These are phyloP conservation scores for Yamadazyma olivae DNA, from an alignment of 805 yeast genomes.

Conservation along the genomic window DNA sequence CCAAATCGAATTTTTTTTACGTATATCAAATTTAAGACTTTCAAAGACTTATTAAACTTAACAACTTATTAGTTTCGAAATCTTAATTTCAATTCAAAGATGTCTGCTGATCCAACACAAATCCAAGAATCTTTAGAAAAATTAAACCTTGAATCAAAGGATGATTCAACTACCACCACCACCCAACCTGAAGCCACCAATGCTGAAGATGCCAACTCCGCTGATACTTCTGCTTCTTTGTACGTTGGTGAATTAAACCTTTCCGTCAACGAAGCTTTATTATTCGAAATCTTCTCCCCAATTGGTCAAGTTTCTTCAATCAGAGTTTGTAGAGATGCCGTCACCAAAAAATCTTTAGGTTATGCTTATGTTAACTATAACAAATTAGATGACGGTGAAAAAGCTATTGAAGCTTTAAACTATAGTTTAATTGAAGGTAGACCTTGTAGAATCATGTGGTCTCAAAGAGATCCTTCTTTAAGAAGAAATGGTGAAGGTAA, in stretches of 20 bases:
- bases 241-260: conserved; percentile 98
- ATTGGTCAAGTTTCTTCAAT: conserved; percentile 94
- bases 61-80: too few species aligned
- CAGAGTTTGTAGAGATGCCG: conserved; percentile 98
- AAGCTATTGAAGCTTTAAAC: conserved; percentile 93
- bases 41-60: too few species aligned
- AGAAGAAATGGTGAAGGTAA: conserved; percentile 96
- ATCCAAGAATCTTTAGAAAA: conserved; percentile 47
- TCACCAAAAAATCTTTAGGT: conserved; percentile 94
- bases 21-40: too few species aligned
- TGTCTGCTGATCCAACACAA: conserved; percentile 40
- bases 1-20: too few species aligned
- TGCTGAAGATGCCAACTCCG: conserved; percentile 34
- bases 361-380: conserved; percentile 98
- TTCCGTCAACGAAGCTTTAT: conserved; percentile 86
- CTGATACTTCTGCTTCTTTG: conserved; percentile 74
- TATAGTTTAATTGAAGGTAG: conserved; percentile 91
- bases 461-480: conserved; percentile 95
- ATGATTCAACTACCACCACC: conserved; percentile 19
- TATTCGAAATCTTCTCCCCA: conserved; percentile 92
- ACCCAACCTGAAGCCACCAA: conserved; percentile 27
- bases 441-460: conserved; percentile 99
- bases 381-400: conserved; percentile 84
- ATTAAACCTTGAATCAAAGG: conserved; percentile 40
- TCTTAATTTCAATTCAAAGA: too few species aligned